phyloP scores from a whole-genome alignment of 2,329 filamentous ascomycete genomes.

The Fusarium staphyleae region DNA sequence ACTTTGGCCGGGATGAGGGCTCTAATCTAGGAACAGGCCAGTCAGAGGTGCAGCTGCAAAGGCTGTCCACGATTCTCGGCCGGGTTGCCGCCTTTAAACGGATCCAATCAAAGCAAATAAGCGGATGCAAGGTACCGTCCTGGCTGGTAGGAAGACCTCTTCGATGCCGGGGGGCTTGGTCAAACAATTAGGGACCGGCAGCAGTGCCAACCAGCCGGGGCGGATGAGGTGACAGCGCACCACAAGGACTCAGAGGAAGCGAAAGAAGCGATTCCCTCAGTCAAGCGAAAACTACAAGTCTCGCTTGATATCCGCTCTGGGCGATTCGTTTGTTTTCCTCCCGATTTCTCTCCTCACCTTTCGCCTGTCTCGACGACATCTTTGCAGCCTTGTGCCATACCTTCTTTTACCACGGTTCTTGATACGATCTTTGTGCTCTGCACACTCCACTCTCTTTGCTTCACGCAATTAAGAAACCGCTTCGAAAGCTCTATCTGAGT shows the following conservation, averaged over 20 bases:
- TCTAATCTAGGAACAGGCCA: constrained; percentile 40
- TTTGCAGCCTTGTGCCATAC: constrained; percentile 28
- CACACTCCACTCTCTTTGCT: constrained; percentile 31
- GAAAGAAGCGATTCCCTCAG: constrained; percentile 34
- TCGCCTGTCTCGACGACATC: constrained; percentile 34
- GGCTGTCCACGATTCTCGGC: constrained; percentile 31
- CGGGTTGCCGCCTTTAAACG: constrained; percentile 14
- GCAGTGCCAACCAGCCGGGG: constrained; percentile 26
- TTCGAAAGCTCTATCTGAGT: constrained; percentile 12
- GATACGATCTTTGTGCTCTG: constrained; percentile 30
- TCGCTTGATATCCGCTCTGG: constrained; percentile 28
- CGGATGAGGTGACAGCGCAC: constrained; percentile 38
- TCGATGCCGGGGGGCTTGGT: constrained; percentile 37
- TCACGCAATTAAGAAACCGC: constrained; percentile 18
- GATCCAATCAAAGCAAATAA: constrained; percentile 33
- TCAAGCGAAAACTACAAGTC: constrained; percentile 42
- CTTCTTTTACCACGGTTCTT: constrained; percentile 28
- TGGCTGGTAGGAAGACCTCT: constrained; percentile 25
- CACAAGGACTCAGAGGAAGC: constrained; percentile 11
- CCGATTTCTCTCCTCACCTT: constrained; percentile 20
- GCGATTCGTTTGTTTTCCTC: constrained; percentile 12
- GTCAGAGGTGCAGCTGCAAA: constrained; percentile 34
- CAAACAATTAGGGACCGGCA: constrained; percentile 25
- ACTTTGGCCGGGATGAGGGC: constrained; percentile 25
- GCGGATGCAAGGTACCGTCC: constrained; percentile 38